Evolutionary conservation across 345 rosid species (phyloP), one percentile per base, ranked within the genome.

Genomic region (Draba incana): DNA sequence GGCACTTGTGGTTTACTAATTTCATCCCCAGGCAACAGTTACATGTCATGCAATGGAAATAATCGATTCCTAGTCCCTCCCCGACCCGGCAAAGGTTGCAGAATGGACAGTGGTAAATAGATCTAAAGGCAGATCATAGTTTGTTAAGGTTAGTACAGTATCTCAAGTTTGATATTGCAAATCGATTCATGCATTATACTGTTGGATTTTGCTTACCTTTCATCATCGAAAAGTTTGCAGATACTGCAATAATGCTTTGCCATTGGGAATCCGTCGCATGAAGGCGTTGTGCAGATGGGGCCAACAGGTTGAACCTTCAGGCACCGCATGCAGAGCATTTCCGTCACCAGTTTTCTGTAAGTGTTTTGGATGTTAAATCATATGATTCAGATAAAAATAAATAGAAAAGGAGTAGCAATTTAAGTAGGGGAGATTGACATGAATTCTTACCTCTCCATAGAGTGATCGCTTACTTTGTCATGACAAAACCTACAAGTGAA

Each of bases 51-150:
- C 97, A 93, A 76, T 90, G 97, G 74, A 90, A 93, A 78, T 61
- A 86, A 80, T 93, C 97, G 46, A 85, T 75, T 15, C 97, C 97
- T 15, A 93, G 92, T 53, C 98, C 97, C 72, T 66, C 80, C 24
- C 96, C 98, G 24, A 90, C 87, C 68, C 94, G 96, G 68, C 98
- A 93, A 76, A 93, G 79, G 73, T 93, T 93, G 84, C 98, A 93
- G 78, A 76, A 88, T 33, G 96, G 97, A 70, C 94, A 92, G 70
- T 90, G 98, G 80, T 90, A 86, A 23, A 93, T 85, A 64, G 77
- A 74, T 80, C 98, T 93, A 82, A n/a, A 57, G 2, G 54, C 61
- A 65, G 49, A 59, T 59, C 58, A 57, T 44, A 46, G 15, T 64
- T 70, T 53, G 42, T 50, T 0, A 25, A 46, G 47, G 57, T 68